Evolutionary conservation across 495 filamentous ascomycete species (phyloP), one percentile per base, ranked within the genome.

Genomic region (Penicillium samsonianum): DNA sequence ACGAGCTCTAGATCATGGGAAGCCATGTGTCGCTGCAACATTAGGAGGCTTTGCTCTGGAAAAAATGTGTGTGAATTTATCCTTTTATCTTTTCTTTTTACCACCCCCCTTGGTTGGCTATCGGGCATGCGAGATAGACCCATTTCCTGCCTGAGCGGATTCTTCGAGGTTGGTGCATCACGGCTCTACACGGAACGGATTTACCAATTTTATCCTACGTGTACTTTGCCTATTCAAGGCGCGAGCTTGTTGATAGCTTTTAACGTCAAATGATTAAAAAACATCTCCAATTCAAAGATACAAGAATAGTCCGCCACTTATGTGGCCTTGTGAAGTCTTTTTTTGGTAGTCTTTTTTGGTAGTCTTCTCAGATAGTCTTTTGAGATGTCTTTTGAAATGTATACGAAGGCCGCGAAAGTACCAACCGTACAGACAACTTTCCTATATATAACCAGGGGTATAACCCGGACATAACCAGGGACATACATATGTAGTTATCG

Each of bases 1-100:
- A 78, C 57, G 71, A 71, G 46, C 57, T 78, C 19, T 76, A 68
- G 63, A 46, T 45, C 22, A 20, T 38, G 50, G 55, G 49, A 49
- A 41, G 31, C 49, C 25, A 52, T 40, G 50, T 55, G 35, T 50
- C 25, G 33, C n/a, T 46, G 40, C 40, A 46, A 43, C 22, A 37
- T n/a, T 19, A 31, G 45, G 28, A 31, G 25, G 25, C 25, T 17
- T 48, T 33, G 45, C 16, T 31, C 16, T 33, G 42, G 41, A 35
- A 35, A n/a, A 37, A 16, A 45, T 55, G 53, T 47, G 42, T 55
- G 31, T 47, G 53, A 38, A 46, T 55, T 20, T 44, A 55, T 47
- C 4, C 31, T 55, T 47, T 42, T 42, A n/a, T 37, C 14, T 26
- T 55, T 55, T 46, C 22, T 43, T 26, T 50, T 50, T 33, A 19